phyloP scores from a whole-genome alignment of 2,329 filamentous ascomycete genomes.

The Cladophialophora bantiana region DNA sequence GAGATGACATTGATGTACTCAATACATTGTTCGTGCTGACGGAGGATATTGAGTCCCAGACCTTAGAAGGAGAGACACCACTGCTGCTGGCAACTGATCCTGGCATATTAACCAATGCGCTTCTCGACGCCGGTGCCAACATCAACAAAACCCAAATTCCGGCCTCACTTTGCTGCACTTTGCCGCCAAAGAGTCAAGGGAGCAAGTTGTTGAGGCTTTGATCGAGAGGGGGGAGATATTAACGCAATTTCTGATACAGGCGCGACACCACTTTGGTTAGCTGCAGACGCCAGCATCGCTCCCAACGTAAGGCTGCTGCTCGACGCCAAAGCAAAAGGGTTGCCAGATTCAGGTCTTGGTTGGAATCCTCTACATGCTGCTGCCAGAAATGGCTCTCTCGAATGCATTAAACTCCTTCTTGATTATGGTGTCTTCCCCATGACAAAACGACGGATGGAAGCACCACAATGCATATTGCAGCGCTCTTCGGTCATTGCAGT shows the following conservation, averaged over 20 bases:
- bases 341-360: background rate
- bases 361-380: background rate
- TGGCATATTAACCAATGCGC: background rate
- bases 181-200: background rate
- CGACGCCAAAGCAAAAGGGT: background rate
- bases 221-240: background rate
- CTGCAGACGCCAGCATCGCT: background rate
- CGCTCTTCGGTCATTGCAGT: background rate
- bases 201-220: background rate
- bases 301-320: background rate
- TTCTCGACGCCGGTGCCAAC: background rate
- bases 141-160: background rate
- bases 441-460: background rate
- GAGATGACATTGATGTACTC: background rate
- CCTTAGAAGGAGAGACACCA: background rate
- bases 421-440: background rate
- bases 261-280: background rate
- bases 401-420: background rate
- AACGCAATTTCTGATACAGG: background rate
- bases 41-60: background rate
- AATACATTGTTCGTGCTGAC: background rate
- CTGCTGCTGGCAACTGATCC: background rate
- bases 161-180: background rate
- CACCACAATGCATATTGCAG: background rate
- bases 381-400: background rate